These are phyloP conservation scores for Nothophytophthora sp. DNA, from an alignment of 352 stramenopile species.

Conservation along the genomic window DNA sequence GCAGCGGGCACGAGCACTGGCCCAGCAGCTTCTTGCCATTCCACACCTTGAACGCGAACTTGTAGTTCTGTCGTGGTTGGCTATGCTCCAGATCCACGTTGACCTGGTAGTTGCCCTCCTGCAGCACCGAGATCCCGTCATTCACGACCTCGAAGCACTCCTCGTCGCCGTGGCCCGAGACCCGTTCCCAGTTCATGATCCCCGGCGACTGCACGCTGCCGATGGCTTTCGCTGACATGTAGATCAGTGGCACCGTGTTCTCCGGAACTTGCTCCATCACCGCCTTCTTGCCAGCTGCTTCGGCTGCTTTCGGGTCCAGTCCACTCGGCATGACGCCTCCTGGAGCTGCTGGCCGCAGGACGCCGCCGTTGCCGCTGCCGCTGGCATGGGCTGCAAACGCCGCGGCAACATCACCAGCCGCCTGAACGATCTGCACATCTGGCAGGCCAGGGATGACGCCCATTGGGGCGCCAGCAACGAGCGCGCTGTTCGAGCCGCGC, in stretches of 20 bases:
- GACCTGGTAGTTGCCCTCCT: slow-evolving; percentile 39
- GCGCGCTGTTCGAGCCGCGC: slow-evolving; percentile 16
- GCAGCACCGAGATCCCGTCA: slow-evolving; percentile 29
- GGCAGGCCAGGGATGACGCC: background rate
- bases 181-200: slow-evolving; percentile 39
- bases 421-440: background rate
- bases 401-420: no score
- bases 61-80: slow-evolving; percentile 34
- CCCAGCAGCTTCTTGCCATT: slow-evolving; percentile 37
- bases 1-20: slow-evolving; percentile 36
- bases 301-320: background rate
- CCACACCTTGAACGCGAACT: slow-evolving; percentile 41
- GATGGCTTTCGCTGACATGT: slow-evolving; percentile 34
- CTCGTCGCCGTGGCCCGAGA: slow-evolving; percentile 30
- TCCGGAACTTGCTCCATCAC: slow-evolving; percentile 4
- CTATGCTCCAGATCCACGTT: slow-evolving; percentile 48
- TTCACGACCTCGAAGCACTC: slow-evolving; percentile 37
- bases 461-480: background rate
- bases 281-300: no score
- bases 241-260: slow-evolving; percentile 25
- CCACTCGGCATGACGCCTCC: background rate
- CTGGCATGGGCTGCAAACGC: background rate
- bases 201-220: slow-evolving; percentile 36
- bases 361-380: background rate
- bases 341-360: background rate